phyloP scores from a whole-genome alignment of 2,329 filamentous ascomycete species.

The Leptographium galeiforme region DNA sequence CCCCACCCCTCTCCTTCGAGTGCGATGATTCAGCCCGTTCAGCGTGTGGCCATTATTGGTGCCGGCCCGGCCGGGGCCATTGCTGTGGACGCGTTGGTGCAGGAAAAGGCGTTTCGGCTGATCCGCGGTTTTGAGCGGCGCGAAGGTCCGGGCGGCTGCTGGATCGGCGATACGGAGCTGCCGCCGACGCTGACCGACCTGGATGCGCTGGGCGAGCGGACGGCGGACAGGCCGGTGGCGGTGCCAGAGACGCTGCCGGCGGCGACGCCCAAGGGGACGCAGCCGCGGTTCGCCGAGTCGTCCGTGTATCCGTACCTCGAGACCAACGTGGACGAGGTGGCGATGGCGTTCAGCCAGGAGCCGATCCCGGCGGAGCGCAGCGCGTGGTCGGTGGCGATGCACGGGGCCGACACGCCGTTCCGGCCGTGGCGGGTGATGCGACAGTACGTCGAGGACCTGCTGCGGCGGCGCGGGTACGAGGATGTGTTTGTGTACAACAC shows the following conservation, averaged over 20 bases:
- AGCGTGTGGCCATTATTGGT: slow-evolving; percentile 14
- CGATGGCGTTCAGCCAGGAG: slow-evolving; percentile 40
- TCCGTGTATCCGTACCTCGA: slow-evolving; percentile 8
- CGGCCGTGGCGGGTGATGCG: slow-evolving; percentile 44
- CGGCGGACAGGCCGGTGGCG: slow-evolving; percentile 29
- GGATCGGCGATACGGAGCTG: slow-evolving; percentile 37
- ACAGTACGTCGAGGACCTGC: slow-evolving; percentile 36
- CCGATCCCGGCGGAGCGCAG: slow-evolving; percentile 2
- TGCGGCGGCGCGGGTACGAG: slow-evolving; percentile 18
- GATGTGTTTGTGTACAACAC: slow-evolving; percentile 41
- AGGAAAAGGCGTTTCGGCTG: slow-evolving; percentile 26
- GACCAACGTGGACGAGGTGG: slow-evolving; percentile 45
- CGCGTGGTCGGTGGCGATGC: slow-evolving; percentile 26
- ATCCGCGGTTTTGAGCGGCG: slow-evolving; percentile 29
- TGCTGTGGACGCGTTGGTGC: slow-evolving; percentile 9
- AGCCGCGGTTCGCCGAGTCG: slow-evolving; percentile 7
- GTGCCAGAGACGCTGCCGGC: slow-evolving; percentile 34
- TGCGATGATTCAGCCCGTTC: neutral
- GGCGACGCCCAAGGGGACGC: slow-evolving; percentile 22
- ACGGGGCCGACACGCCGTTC: slow-evolving; percentile 48
- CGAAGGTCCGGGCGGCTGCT: slow-evolving; percentile 29
- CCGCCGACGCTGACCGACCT: slow-evolving; percentile 18
- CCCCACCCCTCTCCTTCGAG: neutral
- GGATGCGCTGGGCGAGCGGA: slow-evolving; percentile 27
- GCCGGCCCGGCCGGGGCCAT: slow-evolving; percentile 26